Conservation (phyloP, 1,284 basidiomycete genomes). For the Apiotrichum brassicae region DNA sequence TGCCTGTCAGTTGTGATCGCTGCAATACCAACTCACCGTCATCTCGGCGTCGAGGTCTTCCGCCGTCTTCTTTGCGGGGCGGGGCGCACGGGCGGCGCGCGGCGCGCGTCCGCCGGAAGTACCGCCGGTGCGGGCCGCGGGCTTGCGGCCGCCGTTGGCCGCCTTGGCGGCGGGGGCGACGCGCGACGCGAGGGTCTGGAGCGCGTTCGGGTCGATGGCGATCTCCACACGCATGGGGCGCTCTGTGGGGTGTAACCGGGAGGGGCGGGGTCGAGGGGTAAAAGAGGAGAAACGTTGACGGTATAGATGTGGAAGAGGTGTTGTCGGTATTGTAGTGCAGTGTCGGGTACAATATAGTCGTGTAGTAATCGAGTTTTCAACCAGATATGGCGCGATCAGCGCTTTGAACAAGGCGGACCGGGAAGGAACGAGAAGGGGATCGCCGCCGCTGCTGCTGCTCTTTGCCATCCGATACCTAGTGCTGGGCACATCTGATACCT, state of each 20-base stretch:
- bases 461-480: neutral
- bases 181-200: slow-evolving; percentile 59
- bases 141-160: slow-evolving; percentile 28
- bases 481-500: neutral
- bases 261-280: slow-evolving; percentile 41
- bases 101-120: slow-evolving; percentile 53
- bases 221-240: slow-evolving; percentile 98
- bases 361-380: neutral
- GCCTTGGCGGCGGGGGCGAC: slow-evolving; percentile 50
- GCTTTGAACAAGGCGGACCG: slow-evolving; percentile 5
- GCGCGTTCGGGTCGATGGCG: slow-evolving; percentile 76
- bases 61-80: slow-evolving; percentile 52
- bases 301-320: neutral
- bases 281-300: neutral
- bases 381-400: slow-evolving; percentile 11
- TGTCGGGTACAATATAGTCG: neutral
- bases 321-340: neutral
- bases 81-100: slow-evolving; percentile 33
- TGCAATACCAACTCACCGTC: slow-evolving; percentile 54
- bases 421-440: slow-evolving; percentile 1
- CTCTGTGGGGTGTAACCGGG: slow-evolving; percentile 54
- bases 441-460: slow-evolving; percentile 8
- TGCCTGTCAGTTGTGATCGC: neutral
- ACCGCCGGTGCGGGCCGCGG: slow-evolving; percentile 41
- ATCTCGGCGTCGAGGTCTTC: slow-evolving; percentile 60